These are phyloP conservation scores for Tilletiopsis washingtonensis DNA, from an alignment of 1,284 basidiomycete genomes.

Conservation along the genomic window DNA sequence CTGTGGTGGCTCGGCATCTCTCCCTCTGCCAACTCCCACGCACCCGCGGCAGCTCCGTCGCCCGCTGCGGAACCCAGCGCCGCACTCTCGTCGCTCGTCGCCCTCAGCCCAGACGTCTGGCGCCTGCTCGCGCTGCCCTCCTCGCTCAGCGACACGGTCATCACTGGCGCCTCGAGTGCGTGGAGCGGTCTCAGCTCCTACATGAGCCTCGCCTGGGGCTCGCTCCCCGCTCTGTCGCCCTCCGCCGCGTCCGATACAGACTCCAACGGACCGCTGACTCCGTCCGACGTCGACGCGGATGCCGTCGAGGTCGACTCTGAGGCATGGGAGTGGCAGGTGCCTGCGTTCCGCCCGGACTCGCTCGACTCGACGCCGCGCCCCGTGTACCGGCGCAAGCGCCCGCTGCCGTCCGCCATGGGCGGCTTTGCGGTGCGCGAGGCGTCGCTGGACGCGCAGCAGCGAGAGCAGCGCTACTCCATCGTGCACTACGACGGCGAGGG, in stretches of 20 bases:
- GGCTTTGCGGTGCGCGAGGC: conserved; percentile 15
- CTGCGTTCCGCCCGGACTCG: conserved; percentile 17
- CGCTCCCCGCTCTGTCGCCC: background rate
- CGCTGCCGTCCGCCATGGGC: conserved; percentile 13
- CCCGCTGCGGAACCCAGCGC: too few relatives aligned
- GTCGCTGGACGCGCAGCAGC: background rate
- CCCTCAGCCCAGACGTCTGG: background rate
- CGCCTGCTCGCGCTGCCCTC: background rate
- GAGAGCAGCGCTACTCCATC: conserved; percentile 19
- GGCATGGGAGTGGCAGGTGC: conserved; percentile 28
- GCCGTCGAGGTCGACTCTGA: conserved; percentile 16
- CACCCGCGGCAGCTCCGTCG: too few relatives aligned
- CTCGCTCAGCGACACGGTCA: background rate
- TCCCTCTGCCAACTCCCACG: background rate
- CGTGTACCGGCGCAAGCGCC: conserved; percentile 23
- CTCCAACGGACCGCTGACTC: background rate
- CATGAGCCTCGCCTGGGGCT: conserved; percentile 10
- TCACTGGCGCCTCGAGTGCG: conserved; percentile 3
- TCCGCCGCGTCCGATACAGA: background rate
- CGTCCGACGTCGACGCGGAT: background rate
- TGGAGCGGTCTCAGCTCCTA: conserved; percentile 6
- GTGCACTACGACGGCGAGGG: conserved; percentile 25
- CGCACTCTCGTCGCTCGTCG: background rate
- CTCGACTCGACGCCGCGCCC: conserved; percentile 22
- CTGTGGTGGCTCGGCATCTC: conserved; percentile 18